Percentiles rank a stretch among this genome's conserved stretches.
Conservation (phyloP, 345 rosid genomes). For the Gossypium raimondii region DNA sequence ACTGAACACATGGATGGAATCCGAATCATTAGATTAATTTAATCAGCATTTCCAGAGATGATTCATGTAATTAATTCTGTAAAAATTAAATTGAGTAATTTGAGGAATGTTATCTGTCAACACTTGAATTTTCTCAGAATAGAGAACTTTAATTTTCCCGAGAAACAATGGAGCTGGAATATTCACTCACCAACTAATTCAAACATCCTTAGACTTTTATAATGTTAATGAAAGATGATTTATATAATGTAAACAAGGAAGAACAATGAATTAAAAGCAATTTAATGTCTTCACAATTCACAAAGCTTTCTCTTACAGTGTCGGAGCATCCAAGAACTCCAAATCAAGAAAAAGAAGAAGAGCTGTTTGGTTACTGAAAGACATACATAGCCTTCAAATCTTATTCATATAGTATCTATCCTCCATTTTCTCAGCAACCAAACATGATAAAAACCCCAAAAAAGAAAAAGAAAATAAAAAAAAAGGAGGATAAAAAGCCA, state of each 20-base stretch:
- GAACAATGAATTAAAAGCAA: no score
- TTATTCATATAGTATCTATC: constrained; percentile 13
- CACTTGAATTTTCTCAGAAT: no score
- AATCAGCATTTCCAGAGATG: background rate
- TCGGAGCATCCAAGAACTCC: background rate
- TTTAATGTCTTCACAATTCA: background rate
- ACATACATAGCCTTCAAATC: constrained; percentile 8
- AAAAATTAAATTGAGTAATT: no score
- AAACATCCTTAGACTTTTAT: no score
- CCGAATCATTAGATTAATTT: no score
- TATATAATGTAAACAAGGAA: background rate
- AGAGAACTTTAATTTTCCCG: no score
- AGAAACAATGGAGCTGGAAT: background rate
- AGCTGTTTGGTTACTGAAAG: constrained; percentile 13
- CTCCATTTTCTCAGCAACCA: constrained; percentile 36
- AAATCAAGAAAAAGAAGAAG: background rate
- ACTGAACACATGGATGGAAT: no score
- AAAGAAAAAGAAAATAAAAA: background rate
- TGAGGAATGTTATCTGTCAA: no score
- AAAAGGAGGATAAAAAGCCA: constrained; percentile 33
- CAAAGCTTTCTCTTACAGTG: constrained; percentile 5
- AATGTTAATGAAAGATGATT: background rate
- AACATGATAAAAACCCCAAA: constrained; percentile 15
- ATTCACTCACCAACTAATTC: background rate
- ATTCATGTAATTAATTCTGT: background rate